Evolutionary conservation across 2,329 filamentous ascomycete genomes (phyloP).

Genomic region (Phialophora verrucosa): DNA sequence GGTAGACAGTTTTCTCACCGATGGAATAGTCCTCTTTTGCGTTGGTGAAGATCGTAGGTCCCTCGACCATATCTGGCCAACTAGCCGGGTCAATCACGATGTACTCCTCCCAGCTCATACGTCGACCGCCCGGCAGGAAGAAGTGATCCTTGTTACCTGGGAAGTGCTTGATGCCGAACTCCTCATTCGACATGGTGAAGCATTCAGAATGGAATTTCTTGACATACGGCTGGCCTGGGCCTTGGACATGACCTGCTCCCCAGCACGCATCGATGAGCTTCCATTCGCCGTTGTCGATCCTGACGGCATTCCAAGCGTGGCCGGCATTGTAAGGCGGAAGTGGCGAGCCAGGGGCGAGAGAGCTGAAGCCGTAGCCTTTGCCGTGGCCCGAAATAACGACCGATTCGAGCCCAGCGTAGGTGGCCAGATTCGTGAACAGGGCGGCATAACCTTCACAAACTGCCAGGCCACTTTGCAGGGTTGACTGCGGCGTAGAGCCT

Average conservation of each 20-base stretch:
- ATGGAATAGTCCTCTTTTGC: conserved; percentile 59
- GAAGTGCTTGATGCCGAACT: conserved; percentile 82
- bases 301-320: conserved; percentile 93
- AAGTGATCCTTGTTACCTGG: conserved; percentile 72
- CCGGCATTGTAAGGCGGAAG: conserved; percentile 68
- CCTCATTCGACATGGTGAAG: conserved; percentile 72
- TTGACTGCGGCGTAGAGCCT: conserved; percentile 71
- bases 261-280: conserved; percentile 92
- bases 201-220: conserved; percentile 68
- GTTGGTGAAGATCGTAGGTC: conserved; percentile 55
- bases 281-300: conserved; percentile 85
- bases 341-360: conserved; percentile 67
- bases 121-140: conserved; percentile 73
- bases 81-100: conserved; percentile 64
- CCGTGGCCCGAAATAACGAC: conserved; percentile 78
- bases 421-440: conserved; percentile 78
- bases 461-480: conserved; percentile 76
- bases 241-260: conserved; percentile 77
- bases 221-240: conserved; percentile 63
- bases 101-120: conserved; percentile 81
- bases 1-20: conserved; percentile 65
- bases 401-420: conserved; percentile 78
- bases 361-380: conserved; percentile 78
- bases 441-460: conserved; percentile 93
- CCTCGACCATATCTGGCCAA: conserved; percentile 50